Evolutionary conservation across 805 yeast genomes (phyloP).

Genomic region (Aciculoconidium aculeatum): DNA sequence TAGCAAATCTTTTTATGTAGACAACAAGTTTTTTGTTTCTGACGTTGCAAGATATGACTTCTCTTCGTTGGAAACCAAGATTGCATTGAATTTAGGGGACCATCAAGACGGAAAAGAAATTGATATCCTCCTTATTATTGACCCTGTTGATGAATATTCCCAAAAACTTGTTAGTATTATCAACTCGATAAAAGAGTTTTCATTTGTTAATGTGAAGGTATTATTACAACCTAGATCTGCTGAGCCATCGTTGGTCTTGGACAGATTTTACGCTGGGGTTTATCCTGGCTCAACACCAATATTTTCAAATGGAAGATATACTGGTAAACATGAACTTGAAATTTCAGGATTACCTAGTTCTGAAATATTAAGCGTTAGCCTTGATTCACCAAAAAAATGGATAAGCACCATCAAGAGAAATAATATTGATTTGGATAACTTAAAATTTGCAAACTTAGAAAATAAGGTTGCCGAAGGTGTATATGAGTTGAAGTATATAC

Average conservation of each 20-base stretch:
- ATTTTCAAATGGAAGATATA: slow-evolving; percentile 22
- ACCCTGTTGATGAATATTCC: slow-evolving; percentile 67
- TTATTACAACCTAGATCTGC: slow-evolving; percentile 52
- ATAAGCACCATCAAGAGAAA: slow-evolving; percentile 48
- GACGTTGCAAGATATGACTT: slow-evolving; percentile 46
- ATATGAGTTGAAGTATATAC: slow-evolving; percentile 47
- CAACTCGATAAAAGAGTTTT: slow-evolving; percentile 33
- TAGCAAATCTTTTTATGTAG: slow-evolving; percentile 39
- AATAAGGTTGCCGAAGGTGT: slow-evolving; percentile 34
- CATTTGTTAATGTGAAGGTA: slow-evolving; percentile 49
- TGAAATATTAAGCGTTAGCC: slow-evolving; percentile 46
- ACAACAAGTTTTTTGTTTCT: slow-evolving; percentile 34
- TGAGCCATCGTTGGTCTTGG: slow-evolving; percentile 42
- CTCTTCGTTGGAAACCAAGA: slow-evolving; percentile 21
- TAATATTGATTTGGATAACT: slow-evolving; percentile 55
- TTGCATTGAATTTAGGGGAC: slow-evolving; percentile 19
- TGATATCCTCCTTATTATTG: slow-evolving; percentile 55
- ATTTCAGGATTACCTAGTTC: slow-evolving; percentile 46
- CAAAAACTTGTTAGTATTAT: slow-evolving; percentile 54
- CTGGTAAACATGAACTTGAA: slow-evolving; percentile 16
- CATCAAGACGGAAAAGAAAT: slow-evolving; percentile 27
- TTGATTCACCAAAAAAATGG: slow-evolving; percentile 68
- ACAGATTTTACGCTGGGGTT: slow-evolving; percentile 53
- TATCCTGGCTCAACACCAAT: slow-evolving; percentile 26
- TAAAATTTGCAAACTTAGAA: slow-evolving; percentile 38